Evolutionary conservation across 1,139 yeast genomes (phyloP).

Genomic region (Pichia terricola): DNA sequence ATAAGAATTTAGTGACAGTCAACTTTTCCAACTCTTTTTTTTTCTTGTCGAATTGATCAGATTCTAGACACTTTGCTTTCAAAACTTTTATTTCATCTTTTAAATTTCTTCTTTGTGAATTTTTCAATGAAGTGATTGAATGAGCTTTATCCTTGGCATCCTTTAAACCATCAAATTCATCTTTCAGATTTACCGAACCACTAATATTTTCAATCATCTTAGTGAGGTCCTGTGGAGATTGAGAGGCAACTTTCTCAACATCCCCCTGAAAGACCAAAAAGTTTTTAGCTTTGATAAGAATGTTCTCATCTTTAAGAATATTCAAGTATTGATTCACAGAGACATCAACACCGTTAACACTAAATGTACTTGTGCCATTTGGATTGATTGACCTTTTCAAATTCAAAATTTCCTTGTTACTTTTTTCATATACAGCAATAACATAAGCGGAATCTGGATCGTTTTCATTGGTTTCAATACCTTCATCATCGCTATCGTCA

Average conservation of each 20-base stretch:
- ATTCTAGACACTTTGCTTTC: constrained; percentile 67
- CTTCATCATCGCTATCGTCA: constrained; percentile 17
- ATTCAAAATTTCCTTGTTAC: constrained; percentile 42
- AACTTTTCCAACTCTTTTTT: constrained; percentile 40
- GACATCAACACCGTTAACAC: constrained; percentile 53
- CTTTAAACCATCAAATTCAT: constrained; percentile 59
- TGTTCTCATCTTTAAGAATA: constrained; percentile 68
- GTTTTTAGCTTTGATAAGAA: constrained; percentile 81
- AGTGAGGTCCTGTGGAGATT: constrained; percentile 69
- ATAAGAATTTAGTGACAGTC: constrained; percentile 43
- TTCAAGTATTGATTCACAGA: constrained; percentile 57
- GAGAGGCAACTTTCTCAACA: constrained; percentile 88
- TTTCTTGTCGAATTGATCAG: constrained; percentile 55
- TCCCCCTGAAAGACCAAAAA: constrained; percentile 96
- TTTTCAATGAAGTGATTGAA: constrained; percentile 54
- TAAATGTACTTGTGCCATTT: constrained; percentile 60
- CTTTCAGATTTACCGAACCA: constrained; percentile 62
- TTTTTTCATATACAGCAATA: constrained; percentile 65
- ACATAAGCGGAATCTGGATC: constrained; percentile 63
- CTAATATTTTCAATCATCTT: constrained; percentile 71
- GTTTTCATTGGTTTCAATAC: constrained; percentile 15
- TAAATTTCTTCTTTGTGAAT: constrained; percentile 63
- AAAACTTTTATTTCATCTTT: constrained; percentile 74
- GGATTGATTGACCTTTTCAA: constrained; percentile 47
- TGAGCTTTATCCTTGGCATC: constrained; percentile 62